Evolutionary conservation across 805 yeast genomes (phyloP).

Genomic region (Brettanomyces naardenensis): DNA sequence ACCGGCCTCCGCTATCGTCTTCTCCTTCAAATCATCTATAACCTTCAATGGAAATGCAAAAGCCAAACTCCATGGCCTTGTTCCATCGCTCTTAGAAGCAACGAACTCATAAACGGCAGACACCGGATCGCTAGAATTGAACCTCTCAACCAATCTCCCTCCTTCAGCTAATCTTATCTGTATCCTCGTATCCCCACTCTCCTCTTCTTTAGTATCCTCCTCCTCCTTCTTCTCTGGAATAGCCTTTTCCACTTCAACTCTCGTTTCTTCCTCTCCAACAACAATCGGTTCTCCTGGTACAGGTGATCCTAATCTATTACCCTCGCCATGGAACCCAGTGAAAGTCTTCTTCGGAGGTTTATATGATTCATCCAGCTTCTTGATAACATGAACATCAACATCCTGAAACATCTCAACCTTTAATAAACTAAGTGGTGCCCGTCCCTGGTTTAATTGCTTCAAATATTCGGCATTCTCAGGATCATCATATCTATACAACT

Average conservation of each 20-base stretch:
- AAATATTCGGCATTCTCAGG: constrained; percentile 77
- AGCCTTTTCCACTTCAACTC: constrained; percentile 1
- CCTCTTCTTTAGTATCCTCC: constrained; percentile 2
- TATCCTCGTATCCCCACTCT: constrained; percentile 54
- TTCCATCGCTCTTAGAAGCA: constrained; percentile 32
- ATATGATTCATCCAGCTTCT: constrained; percentile 76
- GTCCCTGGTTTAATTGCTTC: constrained; percentile 75
- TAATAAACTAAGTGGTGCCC: constrained; percentile 81
- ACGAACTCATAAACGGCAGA: constrained; percentile 64
- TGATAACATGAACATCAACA: constrained; percentile 83
- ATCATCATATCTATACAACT: constrained; percentile 80
- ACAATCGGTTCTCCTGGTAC: constrained; percentile 58
- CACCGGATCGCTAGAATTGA: constrained; percentile 60
- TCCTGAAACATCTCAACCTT: constrained; percentile 86
- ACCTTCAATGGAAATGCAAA: constrained; percentile 78
- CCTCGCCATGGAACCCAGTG: constrained; percentile 67
- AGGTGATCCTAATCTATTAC: constrained; percentile 84
- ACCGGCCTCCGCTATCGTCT: constrained; percentile 66
- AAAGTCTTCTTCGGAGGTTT: constrained; percentile 38
- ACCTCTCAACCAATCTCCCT: constrained; percentile 52
- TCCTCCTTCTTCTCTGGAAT: constrained; percentile 11
- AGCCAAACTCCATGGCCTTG: constrained; percentile 56
- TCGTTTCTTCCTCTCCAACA: constrained; percentile 5
- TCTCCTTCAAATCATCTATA: constrained; percentile 48
- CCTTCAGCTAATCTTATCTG: constrained; percentile 86